Base-by-base conservation (phyloP, 345 rosid genomes). In the Salix udensis region DNA sequence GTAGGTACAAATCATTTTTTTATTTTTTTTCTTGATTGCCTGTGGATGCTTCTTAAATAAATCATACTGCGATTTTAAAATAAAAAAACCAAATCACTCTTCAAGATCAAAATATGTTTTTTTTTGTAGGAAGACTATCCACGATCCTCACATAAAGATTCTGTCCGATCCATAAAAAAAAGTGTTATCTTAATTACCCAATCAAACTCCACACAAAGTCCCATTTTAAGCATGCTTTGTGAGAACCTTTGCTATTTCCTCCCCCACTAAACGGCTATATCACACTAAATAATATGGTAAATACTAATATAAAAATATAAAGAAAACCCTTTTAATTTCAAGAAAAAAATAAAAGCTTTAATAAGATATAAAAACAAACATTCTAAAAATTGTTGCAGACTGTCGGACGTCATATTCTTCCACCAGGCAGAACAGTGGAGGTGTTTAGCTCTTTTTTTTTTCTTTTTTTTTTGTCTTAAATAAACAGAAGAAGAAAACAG, bases 151-250 rank as follows among this genome's bases (percentile, higher is more conserved):
- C 24, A 68, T 40, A 31, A 37, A 76, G 78, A 76, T 82, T 23
- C 71, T 76, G 68, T 76, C 73, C 72, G 37, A 31, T 72, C 78
- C 76, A 72, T 72, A 42, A 73, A n/a, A 65, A 65, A 64, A 78
- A 65, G 74, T 46, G 61, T 61, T 31, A 68, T 84, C 79, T 39
- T 7, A 31, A 68, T 28, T 71, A 23, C 15, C 76, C 84, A 82
- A 82, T 76, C 68, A 61, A 67, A 7, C 18, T 8, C 14, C 7
- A 5, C 19, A n/a, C 23, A 75, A 4, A 72, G 78, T 78, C 82
- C 67, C 60, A 72, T 67, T 28, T 78, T 18, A 61, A 76, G 81
- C 87, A 81, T 74, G 82, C 87, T 68, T 73, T 16, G 60, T 16
- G 0, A 31, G 19, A 16, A 39, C 31, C 37, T 30, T 13, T 23